These are phyloP conservation scores for Phaffia australis DNA, from an alignment of 768 basidiomycete species.

Conservation along the genomic window DNA sequence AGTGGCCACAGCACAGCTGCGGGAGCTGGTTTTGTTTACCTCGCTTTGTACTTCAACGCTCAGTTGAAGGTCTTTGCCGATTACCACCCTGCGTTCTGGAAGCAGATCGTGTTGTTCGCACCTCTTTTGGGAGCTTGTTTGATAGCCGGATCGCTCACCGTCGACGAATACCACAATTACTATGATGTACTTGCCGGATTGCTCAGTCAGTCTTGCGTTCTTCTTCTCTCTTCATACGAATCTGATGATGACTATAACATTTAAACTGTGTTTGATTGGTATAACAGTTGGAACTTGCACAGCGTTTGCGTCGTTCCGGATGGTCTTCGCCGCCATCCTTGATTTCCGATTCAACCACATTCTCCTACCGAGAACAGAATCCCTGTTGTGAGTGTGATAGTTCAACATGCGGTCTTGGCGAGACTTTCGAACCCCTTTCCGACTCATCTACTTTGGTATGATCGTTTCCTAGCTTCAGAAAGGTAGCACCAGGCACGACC, in stretches of 20 bases:
- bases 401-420: too few relatives aligned
- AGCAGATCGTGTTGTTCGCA: conserved; percentile 47
- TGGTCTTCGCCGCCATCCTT: conserved; percentile 49
- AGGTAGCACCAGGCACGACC: not conserved
- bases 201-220: not conserved
- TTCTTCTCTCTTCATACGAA: conserved; percentile 3
- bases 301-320: conserved; percentile 42
- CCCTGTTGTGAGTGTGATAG: too few relatives aligned
- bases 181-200: not conserved
- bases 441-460: conserved; percentile 14
- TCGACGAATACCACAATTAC: conserved; percentile 42
- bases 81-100: conserved; percentile 56
- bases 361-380: conserved; percentile 41
- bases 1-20: not conserved
- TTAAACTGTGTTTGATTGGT: conserved; percentile 42
- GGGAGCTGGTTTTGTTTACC: conserved; percentile 21
- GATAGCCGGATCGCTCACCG: conserved; percentile 50
- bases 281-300: not conserved
- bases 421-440: not conserved
- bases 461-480: not conserved
- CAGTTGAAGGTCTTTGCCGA: conserved; percentile 53
- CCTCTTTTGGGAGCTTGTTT: conserved; percentile 50
- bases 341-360: conserved; percentile 55
- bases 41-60: conserved; percentile 44
- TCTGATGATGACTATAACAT: conserved; percentile 40